Conservation (phyloP, 495 filamentous ascomycete genomes). For the Chaetomium tenue region DNA sequence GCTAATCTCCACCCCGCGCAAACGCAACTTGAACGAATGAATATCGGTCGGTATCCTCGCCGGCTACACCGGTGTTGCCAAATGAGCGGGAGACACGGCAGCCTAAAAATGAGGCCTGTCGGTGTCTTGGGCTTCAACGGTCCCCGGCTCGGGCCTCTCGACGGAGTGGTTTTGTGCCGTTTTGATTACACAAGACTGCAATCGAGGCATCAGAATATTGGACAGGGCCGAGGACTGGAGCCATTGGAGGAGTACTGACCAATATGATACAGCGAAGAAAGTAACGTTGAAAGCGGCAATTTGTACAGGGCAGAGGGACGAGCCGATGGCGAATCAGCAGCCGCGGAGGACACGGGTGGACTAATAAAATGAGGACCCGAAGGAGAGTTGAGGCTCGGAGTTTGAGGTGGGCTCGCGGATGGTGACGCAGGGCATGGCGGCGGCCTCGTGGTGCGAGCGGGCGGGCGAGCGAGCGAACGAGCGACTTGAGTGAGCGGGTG, state of each 20-base stretch:
- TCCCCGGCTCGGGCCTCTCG: constrained; percentile 1
- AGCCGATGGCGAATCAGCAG: constrained; percentile 30
- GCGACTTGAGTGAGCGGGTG: background rate
- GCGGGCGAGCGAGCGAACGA: background rate
- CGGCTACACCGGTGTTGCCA: constrained; percentile 26
- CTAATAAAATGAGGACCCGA: constrained; percentile 25
- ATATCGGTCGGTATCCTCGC: constrained; percentile 23
- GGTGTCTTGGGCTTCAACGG: constrained; percentile 13
- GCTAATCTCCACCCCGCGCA: background rate
- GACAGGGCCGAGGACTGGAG: constrained; percentile 18
- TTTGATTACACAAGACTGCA: constrained; percentile 41
- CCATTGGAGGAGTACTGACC: constrained; percentile 49
- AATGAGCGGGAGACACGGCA: background rate
- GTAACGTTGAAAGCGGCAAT: constrained; percentile 30
- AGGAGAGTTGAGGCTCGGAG: constrained; percentile 35
- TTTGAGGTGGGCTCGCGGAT: constrained; percentile 23
- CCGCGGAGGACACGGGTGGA: constrained; percentile 10
- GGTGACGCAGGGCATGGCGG: constrained; percentile 37
- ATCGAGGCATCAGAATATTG: constrained; percentile 34
- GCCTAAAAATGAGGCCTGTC: background rate
- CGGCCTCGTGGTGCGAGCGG: constrained; percentile 7
- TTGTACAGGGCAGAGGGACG: constrained; percentile 30
- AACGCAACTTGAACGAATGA: constrained; percentile 34
- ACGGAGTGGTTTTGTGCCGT: constrained; percentile 9
- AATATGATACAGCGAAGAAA: constrained; percentile 50